Conservation (phyloP, 2,329 filamentous ascomycete species). For the Aureobasidium sp. region DNA sequence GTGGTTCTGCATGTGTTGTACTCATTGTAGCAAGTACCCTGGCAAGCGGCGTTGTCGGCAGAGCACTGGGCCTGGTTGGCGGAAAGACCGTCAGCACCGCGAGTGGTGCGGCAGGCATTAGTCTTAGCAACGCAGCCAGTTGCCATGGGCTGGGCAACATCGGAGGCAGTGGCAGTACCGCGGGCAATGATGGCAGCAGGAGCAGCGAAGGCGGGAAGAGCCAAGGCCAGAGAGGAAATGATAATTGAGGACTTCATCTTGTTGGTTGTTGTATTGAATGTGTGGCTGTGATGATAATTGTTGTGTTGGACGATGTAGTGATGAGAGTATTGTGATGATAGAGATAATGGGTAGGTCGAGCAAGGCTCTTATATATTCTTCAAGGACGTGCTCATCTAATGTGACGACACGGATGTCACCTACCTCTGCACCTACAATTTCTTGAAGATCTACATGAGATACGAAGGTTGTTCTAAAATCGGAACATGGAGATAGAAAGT, state of each 20-base stretch:
- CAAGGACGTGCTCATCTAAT: background rate
- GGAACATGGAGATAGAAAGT: background rate
- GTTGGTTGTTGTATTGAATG: slow-evolving; percentile 3
- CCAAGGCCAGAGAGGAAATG: slow-evolving; percentile 16
- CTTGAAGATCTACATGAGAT: slow-evolving; percentile 14
- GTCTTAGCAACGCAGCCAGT: slow-evolving; percentile 1
- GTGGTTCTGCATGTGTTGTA: slow-evolving; percentile 17
- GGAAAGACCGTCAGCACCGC: background rate
- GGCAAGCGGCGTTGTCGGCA: slow-evolving; percentile 22
- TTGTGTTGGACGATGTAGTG: background rate
- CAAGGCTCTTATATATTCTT: slow-evolving; percentile 14
- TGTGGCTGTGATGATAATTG: background rate
- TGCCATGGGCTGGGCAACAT: background rate
- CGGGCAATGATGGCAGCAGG: slow-evolving; percentile 1
- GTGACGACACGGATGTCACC: slow-evolving; percentile 10
- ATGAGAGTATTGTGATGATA: slow-evolving; percentile 12
- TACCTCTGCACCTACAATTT: slow-evolving; percentile 8
- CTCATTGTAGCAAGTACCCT: slow-evolving; percentile 22
- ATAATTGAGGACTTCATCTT: slow-evolving; percentile 19
- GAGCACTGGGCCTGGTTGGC: slow-evolving; percentile 15
- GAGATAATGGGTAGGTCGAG: slow-evolving; percentile 1
- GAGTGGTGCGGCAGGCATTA: background rate
- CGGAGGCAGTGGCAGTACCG: slow-evolving; percentile 4
- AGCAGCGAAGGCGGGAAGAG: slow-evolving; percentile 17
- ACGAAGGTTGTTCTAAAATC: slow-evolving; percentile 19